Percentiles rank a stretch among this genome's conserved stretches.
phyloP scores from a whole-genome alignment of 805 yeast genomes.

The Metschnikowia anglica region DNA sequence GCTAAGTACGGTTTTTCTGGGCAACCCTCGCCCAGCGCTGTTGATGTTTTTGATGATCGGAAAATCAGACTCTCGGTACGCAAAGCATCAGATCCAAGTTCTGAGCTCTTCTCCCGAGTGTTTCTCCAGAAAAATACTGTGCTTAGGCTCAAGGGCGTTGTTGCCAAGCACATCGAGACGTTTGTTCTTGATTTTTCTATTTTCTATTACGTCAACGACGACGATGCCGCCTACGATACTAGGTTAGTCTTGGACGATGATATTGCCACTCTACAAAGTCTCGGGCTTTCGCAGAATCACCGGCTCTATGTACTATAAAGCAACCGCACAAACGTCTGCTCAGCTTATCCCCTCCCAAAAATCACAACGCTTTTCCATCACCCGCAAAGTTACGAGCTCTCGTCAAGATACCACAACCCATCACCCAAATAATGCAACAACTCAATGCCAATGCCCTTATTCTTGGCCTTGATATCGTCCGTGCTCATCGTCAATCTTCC shows the following conservation, averaged over 20 bases:
- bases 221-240: conserved; percentile 11
- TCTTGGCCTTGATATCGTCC: conserved; percentile 76
- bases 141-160: conserved; percentile 35
- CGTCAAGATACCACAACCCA: conserved; percentile 72
- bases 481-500: conserved; percentile 88
- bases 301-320: conserved; percentile 19
- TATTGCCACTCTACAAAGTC: conserved; percentile 27
- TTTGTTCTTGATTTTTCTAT: conserved; percentile 28
- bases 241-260: conserved; percentile 29
- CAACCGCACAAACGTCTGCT: too few relatives aligned
- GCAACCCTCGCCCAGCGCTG: neutral
- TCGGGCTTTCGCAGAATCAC: conserved; percentile 25
- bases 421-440: conserved; percentile 83
- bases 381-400: conserved; percentile 19
- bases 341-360: neutral
- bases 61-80: conserved; percentile 9
- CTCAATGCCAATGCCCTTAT: conserved; percentile 90
- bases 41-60: neutral
- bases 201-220: conserved; percentile 27
- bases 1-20: conserved; percentile 31
- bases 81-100: conserved; percentile 1
- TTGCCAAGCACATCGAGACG: conserved; percentile 19
- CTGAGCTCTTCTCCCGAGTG: conserved; percentile 14
- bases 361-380: neutral
- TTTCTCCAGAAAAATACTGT: conserved; percentile 30